Evolutionary conservation across 345 rosid genomes (phyloP).

Genomic region (Boechera stricta): DNA sequence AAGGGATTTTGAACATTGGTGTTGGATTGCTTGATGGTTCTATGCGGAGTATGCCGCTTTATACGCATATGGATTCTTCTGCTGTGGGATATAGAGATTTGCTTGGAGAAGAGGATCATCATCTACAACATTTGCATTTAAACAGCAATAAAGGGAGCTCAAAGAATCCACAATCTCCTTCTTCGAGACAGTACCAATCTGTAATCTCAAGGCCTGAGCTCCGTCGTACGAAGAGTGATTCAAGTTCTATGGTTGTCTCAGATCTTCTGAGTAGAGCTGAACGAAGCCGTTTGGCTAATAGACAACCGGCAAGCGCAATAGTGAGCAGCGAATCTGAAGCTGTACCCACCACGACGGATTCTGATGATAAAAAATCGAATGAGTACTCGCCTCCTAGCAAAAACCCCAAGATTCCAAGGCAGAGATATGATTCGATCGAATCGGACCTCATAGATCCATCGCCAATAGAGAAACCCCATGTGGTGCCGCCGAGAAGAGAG

Average conservation of each 20-base stretch:
- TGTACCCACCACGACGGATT: constrained; percentile 20
- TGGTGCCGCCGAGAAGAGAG: neutral
- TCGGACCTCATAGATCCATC: constrained; percentile 26
- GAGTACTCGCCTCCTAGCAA: neutral
- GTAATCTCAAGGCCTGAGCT: constrained; percentile 56
- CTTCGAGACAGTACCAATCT: constrained; percentile 35
- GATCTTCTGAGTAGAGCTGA: constrained; percentile 40
- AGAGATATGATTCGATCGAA: constrained; percentile 30
- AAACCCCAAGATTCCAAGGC: neutral
- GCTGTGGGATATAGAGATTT: constrained; percentile 83
- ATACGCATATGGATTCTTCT: constrained; percentile 60
- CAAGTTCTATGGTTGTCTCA: constrained; percentile 61
- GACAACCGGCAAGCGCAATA: constrained; percentile 12
- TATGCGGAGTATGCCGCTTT: constrained; percentile 87
- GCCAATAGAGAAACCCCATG: constrained; percentile 1
- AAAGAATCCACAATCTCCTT: constrained; percentile 38
- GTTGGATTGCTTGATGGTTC: constrained; percentile 84
- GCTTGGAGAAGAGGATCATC: constrained; percentile 67
- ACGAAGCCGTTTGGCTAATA: constrained; percentile 41
- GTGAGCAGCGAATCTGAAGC: constrained; percentile 41
- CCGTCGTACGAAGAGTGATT: constrained; percentile 77
- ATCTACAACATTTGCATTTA: constrained; percentile 43
- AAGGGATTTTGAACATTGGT: constrained; percentile 87
- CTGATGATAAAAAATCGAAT: neutral
- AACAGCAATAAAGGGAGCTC: constrained; percentile 44